Evolutionary conservation across 2,329 filamentous ascomycete genomes (phyloP), one percentile per base, ranked within the genome.

Genomic region (Verticillium longisporum): DNA sequence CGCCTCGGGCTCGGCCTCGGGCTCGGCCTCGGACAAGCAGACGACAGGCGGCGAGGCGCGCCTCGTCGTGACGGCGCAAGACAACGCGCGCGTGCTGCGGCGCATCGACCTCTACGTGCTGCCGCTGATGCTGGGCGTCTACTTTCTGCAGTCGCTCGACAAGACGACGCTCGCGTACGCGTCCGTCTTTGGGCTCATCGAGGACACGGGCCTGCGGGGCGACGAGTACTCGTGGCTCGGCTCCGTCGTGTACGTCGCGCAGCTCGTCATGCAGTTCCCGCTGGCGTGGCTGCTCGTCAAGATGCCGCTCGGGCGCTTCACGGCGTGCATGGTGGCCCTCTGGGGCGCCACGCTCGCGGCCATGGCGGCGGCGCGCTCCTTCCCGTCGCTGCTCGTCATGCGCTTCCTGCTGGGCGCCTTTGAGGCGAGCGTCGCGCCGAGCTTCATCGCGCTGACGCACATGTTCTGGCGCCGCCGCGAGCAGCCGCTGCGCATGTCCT

Each of bases 141-240:
- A 88, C 71, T 87, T 85, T 67, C 77, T 88, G 0, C 86, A 88
- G 64, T 81, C 60, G n/a, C 60, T 64, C 38, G 62, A 65, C 60
- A 65, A 65, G 61, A 60, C 63, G 10, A 65, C 63, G 11, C 62
- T 65, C 50, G 57, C 62, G 2, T 88, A 88, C 66, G 83, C 83
- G 2, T 86, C 85, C 0, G 82, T 88, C 11, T 88, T 88, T 65
- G 85, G 85, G 2, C 75, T 89, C 11, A 80, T 85, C 36, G 75
- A 85, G 58, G 83, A 87, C 68, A 81, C 84, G 0, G 69, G 79
- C 50, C 79, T 88, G 1, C 73, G 79, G 9, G 83, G 83, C 15
- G 75, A 83, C 57, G 78, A 88, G 76, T 79, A 76, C 66, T 86
- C 84, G 1, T 87, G 84, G 84, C 79, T 88, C 0, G 82, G 83